Conservation (phyloP, 495 filamentous ascomycete genomes). For the Trypethelium eluteriae region DNA sequence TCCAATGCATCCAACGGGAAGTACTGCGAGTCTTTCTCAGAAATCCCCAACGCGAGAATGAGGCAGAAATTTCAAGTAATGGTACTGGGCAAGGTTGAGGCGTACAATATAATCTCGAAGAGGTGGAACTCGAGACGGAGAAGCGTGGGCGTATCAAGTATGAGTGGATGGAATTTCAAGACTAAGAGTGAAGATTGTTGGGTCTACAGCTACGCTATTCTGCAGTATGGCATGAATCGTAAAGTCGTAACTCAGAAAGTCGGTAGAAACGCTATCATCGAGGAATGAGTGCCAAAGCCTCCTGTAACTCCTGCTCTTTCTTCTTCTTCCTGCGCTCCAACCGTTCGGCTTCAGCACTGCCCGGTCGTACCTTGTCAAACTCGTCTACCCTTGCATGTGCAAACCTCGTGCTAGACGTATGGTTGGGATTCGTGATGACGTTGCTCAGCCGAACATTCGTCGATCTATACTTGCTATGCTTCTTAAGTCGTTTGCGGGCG, state of each 20-base stretch:
- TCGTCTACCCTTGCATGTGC: slow-evolving; percentile 7
- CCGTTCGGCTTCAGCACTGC: neutral
- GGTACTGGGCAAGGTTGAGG: neutral
- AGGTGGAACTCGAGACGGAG: slow-evolving; percentile 17
- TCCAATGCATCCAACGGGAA: too few species aligned
- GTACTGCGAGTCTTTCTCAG: too few species aligned
- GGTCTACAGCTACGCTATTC: neutral
- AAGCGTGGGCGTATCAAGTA: neutral
- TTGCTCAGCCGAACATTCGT: slow-evolving; percentile 7
- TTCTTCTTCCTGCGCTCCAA: neutral
- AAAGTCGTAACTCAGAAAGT: neutral
- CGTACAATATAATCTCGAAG: slow-evolving; percentile 24
- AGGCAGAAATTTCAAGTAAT: neutral
- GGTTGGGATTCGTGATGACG: neutral
- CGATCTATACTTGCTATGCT: slow-evolving; percentile 30
- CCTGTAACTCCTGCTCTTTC: slow-evolving; percentile 9
- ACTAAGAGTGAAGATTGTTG: neutral
- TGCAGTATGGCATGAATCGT: slow-evolving; percentile 24
- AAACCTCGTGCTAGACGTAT: slow-evolving; percentile 1
- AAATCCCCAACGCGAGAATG: too few species aligned
- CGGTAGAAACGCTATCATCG: neutral
- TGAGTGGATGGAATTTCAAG: neutral
- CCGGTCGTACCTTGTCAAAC: neutral
- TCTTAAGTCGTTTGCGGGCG: slow-evolving; percentile 37
- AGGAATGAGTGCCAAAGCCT: slow-evolving; percentile 8